Conservation (phyloP, 2,329 filamentous ascomycete species). For the Onygenales sp. region DNA sequence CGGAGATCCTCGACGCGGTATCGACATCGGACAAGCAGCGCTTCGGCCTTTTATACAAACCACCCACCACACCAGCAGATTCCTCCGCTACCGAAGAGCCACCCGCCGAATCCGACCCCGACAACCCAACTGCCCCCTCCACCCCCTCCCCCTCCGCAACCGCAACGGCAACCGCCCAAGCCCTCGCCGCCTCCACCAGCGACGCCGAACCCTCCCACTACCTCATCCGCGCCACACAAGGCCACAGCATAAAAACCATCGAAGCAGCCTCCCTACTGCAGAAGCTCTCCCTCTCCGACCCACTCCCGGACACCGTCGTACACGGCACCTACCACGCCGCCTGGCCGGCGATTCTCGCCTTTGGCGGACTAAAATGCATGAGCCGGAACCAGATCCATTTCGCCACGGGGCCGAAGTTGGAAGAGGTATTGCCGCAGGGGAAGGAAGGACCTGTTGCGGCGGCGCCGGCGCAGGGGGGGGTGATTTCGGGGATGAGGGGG, state of each 20-base stretch:
- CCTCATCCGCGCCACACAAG: constrained; percentile 91
- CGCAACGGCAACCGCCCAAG: constrained; percentile 24
- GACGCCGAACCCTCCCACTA: constrained; percentile 53
- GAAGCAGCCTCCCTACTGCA: constrained; percentile 62
- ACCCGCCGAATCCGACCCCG: constrained; percentile 2
- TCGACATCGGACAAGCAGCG: constrained; percentile 78
- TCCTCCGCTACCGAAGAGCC: constrained; percentile 14
- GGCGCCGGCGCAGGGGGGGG: constrained; percentile 27
- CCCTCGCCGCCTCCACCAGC: constrained; percentile 21
- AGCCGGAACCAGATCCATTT: constrained; percentile 83
- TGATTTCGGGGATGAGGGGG: constrained; percentile 71
- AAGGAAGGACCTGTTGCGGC: constrained; percentile 11
- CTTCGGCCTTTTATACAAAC: constrained; percentile 62
- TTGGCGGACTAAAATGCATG: constrained; percentile 75
- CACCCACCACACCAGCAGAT: constrained; percentile 15
- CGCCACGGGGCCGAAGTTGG: constrained; percentile 57
- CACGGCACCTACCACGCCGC: constrained; percentile 83
- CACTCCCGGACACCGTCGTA: constrained; percentile 58
- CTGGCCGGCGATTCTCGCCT: constrained; percentile 64
- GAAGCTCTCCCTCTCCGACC: constrained; percentile 50
- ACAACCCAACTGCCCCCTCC: neutral
- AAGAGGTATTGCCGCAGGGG: constrained; percentile 22
- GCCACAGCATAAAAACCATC: constrained; percentile 69
- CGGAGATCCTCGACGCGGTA: constrained; percentile 63
- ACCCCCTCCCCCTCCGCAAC: constrained; percentile 12